Conservation (phyloP, 1,139 yeast species). For the Sugiyamaella pinicola region DNA sequence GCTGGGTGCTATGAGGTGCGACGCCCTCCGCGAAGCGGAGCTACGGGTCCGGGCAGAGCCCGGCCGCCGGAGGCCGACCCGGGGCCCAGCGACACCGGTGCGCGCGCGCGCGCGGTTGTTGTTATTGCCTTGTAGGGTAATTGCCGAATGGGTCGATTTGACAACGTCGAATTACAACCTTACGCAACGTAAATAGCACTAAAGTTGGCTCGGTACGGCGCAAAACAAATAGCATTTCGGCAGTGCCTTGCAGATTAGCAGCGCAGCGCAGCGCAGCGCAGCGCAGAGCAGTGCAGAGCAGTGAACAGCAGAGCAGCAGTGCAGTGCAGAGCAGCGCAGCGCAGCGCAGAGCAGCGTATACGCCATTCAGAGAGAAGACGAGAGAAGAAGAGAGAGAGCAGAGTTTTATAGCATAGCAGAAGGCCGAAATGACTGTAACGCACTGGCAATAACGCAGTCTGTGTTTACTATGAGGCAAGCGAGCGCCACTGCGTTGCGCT, state of each 20-base stretch:
- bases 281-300: neutral
- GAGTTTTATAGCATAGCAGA: too few species aligned
- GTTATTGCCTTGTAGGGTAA: too few species aligned
- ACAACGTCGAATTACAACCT: neutral
- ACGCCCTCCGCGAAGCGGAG: neutral
- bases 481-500: too few species aligned
- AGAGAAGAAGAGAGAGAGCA: too few species aligned
- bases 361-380: neutral
- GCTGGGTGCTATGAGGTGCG: neutral
- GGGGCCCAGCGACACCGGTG: too few species aligned
- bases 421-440: too few species aligned
- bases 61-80: conserved; percentile 1
- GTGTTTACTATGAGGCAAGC: neutral
- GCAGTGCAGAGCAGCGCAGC: neutral
- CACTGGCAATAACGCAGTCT: neutral
- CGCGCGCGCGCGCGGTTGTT: neutral
- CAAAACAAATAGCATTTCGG: too few species aligned
- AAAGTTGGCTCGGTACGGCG: neutral
- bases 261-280: neutral
- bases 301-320: too few species aligned
- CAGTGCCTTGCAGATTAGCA: neutral
- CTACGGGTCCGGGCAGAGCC: neutral
- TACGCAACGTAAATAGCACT: neutral
- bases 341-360: neutral
- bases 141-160: too few species aligned